Evolutionary conservation across 2,329 filamentous ascomycete genomes (phyloP), one percentile per base, ranked within the genome.

Genomic region (Erysiphe pulchra): DNA sequence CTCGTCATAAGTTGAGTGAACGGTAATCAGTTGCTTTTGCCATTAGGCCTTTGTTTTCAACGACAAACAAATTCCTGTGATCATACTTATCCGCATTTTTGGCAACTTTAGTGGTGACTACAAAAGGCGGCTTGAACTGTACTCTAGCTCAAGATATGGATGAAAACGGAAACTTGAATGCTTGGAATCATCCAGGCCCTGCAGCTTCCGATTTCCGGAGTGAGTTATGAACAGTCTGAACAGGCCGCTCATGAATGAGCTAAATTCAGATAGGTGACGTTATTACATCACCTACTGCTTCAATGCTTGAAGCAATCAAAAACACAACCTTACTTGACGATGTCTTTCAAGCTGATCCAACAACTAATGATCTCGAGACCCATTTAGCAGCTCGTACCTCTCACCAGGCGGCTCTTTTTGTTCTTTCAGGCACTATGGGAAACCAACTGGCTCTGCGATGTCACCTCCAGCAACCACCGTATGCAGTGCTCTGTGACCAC

Each of bases 401-500:
- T 52, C 85, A 92, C 54, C 77, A 85, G 55, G 75, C 74, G 8
- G 80, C 73, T 0, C 66, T 94, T 4, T 76, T 93, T 46, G 82
- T 93, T 46, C 68, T 92, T 48, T 90, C 82, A 0, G 87, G 87
- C 3, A 93, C 86, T 4, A 93, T 93, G 85, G 85, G 84, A 37
- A 94, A 94, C 62, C 85, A 93, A 59, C 66, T 94, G 16, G 77
- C 80, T 0, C 68, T 93, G 38, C 75, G 86, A 36, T 70, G 80
- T 1, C 79, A 90, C 48, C 68, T 94, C 13, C 70, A 67, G 0
- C 78, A 82, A 49, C 85, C 86, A 13, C 87, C 87, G 0, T 75
- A 92, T 58, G 71, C 72, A 8, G 72, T 94, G 5, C 64, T 94
- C 9, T 83, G 80, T 53, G 86, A 94, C 57, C 66, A 76, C 50